Percentiles rank a stretch among this genome's conserved stretches.
These are phyloP conservation scores for Elongisporangium anandrum DNA, from an alignment of 352 stramenopile genomes.

Conservation along the genomic window DNA sequence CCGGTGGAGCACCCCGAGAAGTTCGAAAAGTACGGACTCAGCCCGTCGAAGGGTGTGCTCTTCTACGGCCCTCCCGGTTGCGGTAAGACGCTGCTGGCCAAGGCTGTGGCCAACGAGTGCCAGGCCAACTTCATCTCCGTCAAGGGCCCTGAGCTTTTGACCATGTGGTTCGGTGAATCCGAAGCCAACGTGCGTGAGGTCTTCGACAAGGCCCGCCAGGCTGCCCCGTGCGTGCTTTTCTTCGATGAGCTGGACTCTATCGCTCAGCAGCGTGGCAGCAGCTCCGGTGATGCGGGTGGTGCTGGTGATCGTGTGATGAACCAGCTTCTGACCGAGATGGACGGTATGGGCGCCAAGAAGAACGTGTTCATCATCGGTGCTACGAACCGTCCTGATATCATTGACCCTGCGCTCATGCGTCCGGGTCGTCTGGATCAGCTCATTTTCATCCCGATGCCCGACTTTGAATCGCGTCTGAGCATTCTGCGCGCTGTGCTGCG, in stretches of 20 bases:
- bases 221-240: conserved; percentile 98
- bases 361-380: conserved; percentile 99
- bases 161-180: conserved; percentile 99
- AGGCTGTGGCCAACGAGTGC: conserved; percentile 99
- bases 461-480: conserved; percentile 94
- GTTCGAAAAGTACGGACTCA: conserved; percentile 97
- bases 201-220: conserved; percentile 98
- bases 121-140: conserved; percentile 99
- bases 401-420: conserved; percentile 97
- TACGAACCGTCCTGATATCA: conserved; percentile 96
- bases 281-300: conserved; percentile 93
- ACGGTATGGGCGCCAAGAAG: conserved; percentile 98
- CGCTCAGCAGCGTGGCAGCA: conserved; percentile 94
- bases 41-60: conserved; percentile 96
- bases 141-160: conserved; percentile 99
- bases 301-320: conserved; percentile 99
- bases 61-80: conserved; percentile 99
- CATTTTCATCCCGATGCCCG: conserved; percentile 96
- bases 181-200: conserved; percentile 99
- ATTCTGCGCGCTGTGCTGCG: conserved; percentile 96
- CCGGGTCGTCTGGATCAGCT: conserved; percentile 94
- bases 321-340: conserved; percentile 99
- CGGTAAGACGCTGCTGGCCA: conserved; percentile 99
- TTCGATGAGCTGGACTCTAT: conserved; percentile 99
- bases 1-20: conserved; percentile 99